These are phyloP conservation scores for Pythium brachiatum DNA, from an alignment of 352 stramenopile genomes.

Conservation along the genomic window DNA sequence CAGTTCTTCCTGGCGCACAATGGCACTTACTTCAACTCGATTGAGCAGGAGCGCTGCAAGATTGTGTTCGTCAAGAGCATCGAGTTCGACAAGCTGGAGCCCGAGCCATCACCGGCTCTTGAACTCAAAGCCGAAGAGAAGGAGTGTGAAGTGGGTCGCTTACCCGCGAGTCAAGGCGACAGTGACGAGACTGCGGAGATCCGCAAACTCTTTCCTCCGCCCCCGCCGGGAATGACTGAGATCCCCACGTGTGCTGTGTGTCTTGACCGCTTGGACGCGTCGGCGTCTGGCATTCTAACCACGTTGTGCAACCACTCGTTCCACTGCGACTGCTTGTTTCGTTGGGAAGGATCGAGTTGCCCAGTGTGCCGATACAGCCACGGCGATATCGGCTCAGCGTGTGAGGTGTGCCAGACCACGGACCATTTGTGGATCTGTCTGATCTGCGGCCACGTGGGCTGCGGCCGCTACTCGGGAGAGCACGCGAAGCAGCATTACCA, in stretches of 20 bases:
- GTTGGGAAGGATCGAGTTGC: conserved; percentile 94
- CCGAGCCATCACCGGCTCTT: conserved; percentile 13
- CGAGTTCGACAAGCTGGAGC: conserved; percentile 67
- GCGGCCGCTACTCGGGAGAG: conserved; percentile 93
- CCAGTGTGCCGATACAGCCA: conserved; percentile 97
- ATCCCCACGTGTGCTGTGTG: conserved; percentile 91
- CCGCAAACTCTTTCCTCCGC: conserved; percentile 51
- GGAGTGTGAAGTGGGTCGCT: not conserved
- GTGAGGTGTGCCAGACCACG: conserved; percentile 91
- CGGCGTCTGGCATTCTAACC: conserved; percentile 90
- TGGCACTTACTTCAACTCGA: conserved; percentile 90
- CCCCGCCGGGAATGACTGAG: conserved; percentile 78
- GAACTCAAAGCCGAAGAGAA: conserved; percentile 12
- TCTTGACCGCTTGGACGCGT: conserved; percentile 86
- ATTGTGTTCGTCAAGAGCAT: conserved; percentile 90
- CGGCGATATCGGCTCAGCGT: conserved; percentile 91
- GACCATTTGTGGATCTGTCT: conserved; percentile 96
- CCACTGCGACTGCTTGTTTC: conserved; percentile 95
- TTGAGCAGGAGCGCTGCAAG: conserved; percentile 87
- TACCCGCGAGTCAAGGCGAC: too few species aligned
- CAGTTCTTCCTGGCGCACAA: conserved; percentile 89
- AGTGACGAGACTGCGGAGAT: conserved; percentile 14
- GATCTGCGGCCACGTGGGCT: conserved; percentile 95
- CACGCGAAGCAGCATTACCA: conserved; percentile 95
- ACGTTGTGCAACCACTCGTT: conserved; percentile 99